Evolutionary conservation across 805 yeast species (phyloP), one percentile per base, ranked within the genome.

Genomic region (Saccharomycopsis fermentans): DNA sequence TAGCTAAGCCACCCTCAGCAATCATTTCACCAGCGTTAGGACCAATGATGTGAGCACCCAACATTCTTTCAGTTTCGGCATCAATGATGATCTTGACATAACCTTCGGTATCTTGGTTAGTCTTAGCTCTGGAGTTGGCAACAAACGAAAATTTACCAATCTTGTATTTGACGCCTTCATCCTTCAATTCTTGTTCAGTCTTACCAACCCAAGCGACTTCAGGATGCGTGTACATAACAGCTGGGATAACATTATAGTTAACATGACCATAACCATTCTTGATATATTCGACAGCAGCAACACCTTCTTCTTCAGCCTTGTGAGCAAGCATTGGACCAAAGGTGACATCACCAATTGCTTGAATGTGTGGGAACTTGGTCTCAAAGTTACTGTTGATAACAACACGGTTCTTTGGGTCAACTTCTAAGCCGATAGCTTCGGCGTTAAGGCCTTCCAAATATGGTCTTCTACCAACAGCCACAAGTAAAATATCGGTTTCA

Each of bases 191-290:
- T 78, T 91, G 85, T 78, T 94, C 99, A 70, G 84, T 87, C 76
- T 88, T 88, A 67, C 99, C 99, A 66, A 88, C 96, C 99, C 99
- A 94, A 56, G 98, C 98, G 66, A 94, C 97, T 79, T 94, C 99
- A 64, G 99, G 99, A 77, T 90, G 97, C 55, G 98, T 86, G 81
- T 94, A 94, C 99, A 94, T 94, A 65, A 94, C 99, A 37, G 97
- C 83, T 65, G 99, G 99, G 67, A 94, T 94, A 78, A 88, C 95
- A 67, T 85, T 96, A 77, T 94, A 94, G 84, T 94, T 94, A 66
- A 94, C 98, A 73, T 94, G 99, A 61, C 99, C 99, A 71, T 87
- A 87, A 65, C 98, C 99, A 66, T 75, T 75, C 79, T 90, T 90
- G 73, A 94, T 82, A 79, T 83, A 88, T 78, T 94, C 99, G 65